These are phyloP conservation scores for Globisporangium splendens DNA, from an alignment of 352 stramenopile genomes.

Conservation along the genomic window DNA sequence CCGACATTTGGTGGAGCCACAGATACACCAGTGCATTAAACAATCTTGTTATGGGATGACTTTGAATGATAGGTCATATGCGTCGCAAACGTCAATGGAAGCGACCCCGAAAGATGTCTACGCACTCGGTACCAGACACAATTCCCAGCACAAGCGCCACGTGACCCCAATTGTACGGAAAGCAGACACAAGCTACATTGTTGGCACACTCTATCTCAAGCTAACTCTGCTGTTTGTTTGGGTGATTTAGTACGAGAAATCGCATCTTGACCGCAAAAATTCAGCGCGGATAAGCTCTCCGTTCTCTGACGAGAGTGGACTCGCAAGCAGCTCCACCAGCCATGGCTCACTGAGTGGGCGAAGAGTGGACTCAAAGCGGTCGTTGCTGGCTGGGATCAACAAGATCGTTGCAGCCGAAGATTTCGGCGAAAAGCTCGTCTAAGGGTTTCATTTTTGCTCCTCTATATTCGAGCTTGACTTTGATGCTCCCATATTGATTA, in stretches of 20 bases:
- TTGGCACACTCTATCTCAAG: too few species aligned
- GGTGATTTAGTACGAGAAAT: constrained; percentile 27
- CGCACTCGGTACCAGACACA: constrained; percentile 29
- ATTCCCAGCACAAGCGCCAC: constrained; percentile 63
- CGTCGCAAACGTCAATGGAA: constrained; percentile 54
- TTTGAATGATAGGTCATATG: constrained; percentile 42
- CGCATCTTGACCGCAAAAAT: constrained; percentile 2
- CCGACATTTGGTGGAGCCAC: too few species aligned
- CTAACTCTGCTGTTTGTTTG: not conserved
- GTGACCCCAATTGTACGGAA: constrained; percentile 47
- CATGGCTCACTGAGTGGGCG: constrained; percentile 31
- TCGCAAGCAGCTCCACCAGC: constrained; percentile 22
- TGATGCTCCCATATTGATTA: not conserved
- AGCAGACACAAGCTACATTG: not conserved
- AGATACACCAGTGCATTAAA: too few species aligned
- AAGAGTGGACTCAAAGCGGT: constrained; percentile 47
- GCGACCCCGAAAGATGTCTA: constrained; percentile 17
- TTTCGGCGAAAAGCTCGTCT: constrained; percentile 33
- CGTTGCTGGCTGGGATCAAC: constrained; percentile 70
- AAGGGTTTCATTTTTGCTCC: constrained; percentile 11
- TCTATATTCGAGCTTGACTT: not conserved
- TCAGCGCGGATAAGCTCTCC: not conserved
- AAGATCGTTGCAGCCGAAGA: constrained; percentile 66
- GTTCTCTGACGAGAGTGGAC: constrained; percentile 14
- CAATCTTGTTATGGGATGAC: too few species aligned